Conservation (phyloP, 768 basidiomycete species). For the Lentinula raphanica region DNA sequence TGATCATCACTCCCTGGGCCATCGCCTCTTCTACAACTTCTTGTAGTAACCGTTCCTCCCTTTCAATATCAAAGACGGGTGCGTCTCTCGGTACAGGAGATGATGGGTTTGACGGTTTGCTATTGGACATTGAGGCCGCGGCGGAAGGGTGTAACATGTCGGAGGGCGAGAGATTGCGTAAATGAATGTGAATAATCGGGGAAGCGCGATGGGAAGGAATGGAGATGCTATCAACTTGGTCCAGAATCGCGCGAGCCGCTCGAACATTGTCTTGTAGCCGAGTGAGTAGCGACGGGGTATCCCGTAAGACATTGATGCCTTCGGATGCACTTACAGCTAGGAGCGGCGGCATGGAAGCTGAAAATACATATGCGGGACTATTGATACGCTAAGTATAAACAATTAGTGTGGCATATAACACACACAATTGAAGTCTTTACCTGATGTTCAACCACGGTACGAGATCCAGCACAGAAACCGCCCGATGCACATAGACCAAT, state of each 20-base stretch:
- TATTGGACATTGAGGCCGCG: constrained; percentile 17
- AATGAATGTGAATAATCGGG: constrained; percentile 81
- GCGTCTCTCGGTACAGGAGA: constrained; percentile 43
- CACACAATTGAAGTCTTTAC: constrained; percentile 27
- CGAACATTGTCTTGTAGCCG: constrained; percentile 78
- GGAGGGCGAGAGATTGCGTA: constrained; percentile 33
- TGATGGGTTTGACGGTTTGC: constrained; percentile 46
- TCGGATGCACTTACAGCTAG: constrained; percentile 86
- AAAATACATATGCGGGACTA: constrained; percentile 92
- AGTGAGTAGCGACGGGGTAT: constrained; percentile 68
- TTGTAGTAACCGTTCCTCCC: constrained; percentile 80
- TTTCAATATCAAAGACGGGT: constrained; percentile 49
- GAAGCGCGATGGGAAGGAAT: constrained; percentile 84
- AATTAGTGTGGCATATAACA: background rate
- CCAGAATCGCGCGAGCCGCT: constrained; percentile 73
- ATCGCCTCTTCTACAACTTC: constrained; percentile 89
- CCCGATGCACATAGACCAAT: constrained; percentile 79
- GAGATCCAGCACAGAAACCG: constrained; percentile 92
- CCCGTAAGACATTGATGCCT: constrained; percentile 74
- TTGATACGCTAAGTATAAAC: constrained; percentile 72
- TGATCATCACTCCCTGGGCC: constrained; percentile 78
- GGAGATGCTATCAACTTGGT: constrained; percentile 73
- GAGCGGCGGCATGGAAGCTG: constrained; percentile 88
- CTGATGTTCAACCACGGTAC: constrained; percentile 82
- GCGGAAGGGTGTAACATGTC: constrained; percentile 18